These are phyloP conservation scores for Pichia occidentalis DNA, from an alignment of 805 yeast species.

Conservation along the genomic window DNA sequence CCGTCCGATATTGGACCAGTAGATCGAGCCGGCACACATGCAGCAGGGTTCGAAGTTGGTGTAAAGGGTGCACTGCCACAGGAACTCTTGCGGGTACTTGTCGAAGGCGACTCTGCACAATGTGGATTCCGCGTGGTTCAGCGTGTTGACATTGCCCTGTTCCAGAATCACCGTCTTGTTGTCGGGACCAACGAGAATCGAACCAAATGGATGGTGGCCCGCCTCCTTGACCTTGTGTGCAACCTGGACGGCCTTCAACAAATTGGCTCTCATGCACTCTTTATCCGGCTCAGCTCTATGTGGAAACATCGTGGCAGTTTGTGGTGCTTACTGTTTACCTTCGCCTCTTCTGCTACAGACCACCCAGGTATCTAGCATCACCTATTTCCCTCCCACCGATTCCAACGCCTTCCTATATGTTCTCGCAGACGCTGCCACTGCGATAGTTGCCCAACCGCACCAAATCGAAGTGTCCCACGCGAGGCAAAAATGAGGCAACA, in stretches of 20 bases:
- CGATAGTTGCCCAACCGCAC: no score
- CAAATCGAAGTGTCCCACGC: no score
- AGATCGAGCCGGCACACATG: conserved; percentile 28
- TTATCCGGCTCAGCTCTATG: conserved; percentile 15
- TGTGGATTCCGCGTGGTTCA: conserved; percentile 28
- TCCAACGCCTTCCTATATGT: no score
- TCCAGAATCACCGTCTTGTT: conserved; percentile 18
- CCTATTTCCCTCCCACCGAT: no score
- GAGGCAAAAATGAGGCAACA: no score
- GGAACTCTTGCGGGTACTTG: conserved; percentile 17
- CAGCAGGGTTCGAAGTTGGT: conserved; percentile 29
- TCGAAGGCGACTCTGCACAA: conserved; percentile 21
- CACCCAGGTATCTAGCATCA: no score
- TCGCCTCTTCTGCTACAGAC: no score
- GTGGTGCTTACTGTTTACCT: no score
- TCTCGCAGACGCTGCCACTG: no score
- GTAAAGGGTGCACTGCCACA: conserved; percentile 27
- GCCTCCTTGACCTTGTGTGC: conserved; percentile 18
- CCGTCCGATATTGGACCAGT: conserved; percentile 27
- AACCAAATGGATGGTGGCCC: conserved; percentile 28
- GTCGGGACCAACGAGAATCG: conserved; percentile 25
- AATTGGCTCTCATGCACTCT: conserved; percentile 6
- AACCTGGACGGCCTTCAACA: conserved; percentile 15
- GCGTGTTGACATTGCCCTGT: conserved; percentile 26
- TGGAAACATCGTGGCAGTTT: conserved; percentile 13